Conservation (phyloP, 805 yeast species). For the Candida fluviatilis region DNA sequence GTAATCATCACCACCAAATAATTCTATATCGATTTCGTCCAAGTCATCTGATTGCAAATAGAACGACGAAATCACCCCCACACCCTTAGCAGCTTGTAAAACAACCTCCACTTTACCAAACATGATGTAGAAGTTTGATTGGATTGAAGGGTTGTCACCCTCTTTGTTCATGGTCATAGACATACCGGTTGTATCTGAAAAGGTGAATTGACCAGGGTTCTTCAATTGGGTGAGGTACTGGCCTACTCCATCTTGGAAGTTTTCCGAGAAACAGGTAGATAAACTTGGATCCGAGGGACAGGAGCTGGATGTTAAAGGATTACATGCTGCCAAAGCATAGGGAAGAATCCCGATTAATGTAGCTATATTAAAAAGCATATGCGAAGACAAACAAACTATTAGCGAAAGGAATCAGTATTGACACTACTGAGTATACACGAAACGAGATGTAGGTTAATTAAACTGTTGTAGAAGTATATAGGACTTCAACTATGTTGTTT, state of each 20-base stretch:
- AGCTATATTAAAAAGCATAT: not conserved
- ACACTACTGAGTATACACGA: too few relatives aligned
- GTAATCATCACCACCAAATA: slow-evolving; percentile 75
- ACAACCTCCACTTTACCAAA: slow-evolving; percentile 78
- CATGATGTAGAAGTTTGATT: slow-evolving; percentile 80
- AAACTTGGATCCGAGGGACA: slow-evolving; percentile 30
- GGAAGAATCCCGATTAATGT: not conserved
- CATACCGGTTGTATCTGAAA: slow-evolving; percentile 49
- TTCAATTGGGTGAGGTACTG: slow-evolving; percentile 16
- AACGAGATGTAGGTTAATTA: too few relatives aligned
- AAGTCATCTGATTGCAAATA: slow-evolving; percentile 78
- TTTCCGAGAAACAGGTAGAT: slow-evolving; percentile 25
- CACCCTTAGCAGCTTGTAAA: slow-evolving; percentile 69
- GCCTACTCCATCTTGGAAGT: slow-evolving; percentile 17
- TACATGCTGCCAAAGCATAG: slow-evolving; percentile 13
- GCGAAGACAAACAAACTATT: not conserved
- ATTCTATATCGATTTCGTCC: slow-evolving; percentile 88
- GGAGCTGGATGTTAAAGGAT: slow-evolving; percentile 22
- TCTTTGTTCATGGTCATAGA: slow-evolving; percentile 54
- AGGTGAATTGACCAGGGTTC: slow-evolving; percentile 26
- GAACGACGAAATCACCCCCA: slow-evolving; percentile 76
- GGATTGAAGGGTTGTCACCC: slow-evolving; percentile 74
- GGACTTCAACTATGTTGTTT: too few relatives aligned
- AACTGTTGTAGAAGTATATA: too few relatives aligned
- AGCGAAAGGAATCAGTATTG: too few relatives aligned